phyloP scores from a whole-genome alignment of 2,329 filamentous ascomycete species.

The Berkeleyomyces rouxiae region DNA sequence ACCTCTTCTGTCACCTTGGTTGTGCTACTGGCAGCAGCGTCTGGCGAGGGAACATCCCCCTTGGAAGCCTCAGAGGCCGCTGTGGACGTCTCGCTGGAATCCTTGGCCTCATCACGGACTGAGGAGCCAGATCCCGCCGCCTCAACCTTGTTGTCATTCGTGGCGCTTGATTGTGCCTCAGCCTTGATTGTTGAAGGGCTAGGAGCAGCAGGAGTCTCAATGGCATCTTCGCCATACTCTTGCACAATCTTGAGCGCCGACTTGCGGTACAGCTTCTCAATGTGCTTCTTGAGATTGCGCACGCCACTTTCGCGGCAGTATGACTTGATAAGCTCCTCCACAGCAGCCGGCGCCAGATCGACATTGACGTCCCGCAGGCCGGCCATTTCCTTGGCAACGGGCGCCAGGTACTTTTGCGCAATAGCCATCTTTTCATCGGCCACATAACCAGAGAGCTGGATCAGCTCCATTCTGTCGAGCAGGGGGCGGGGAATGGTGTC shows the following conservation, averaged over 20 bases:
- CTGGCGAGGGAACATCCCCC: slow-evolving; percentile 23
- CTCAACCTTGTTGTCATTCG: slow-evolving; percentile 23
- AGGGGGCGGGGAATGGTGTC: slow-evolving; percentile 92
- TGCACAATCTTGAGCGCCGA: slow-evolving; percentile 93
- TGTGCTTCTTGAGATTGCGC: slow-evolving; percentile 96
- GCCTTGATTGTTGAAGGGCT: slow-evolving; percentile 18
- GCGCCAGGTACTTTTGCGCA: slow-evolving; percentile 79
- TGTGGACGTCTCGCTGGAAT: slow-evolving; percentile 16
- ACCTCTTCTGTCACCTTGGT: slow-evolving; percentile 47
- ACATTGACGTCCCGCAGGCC: slow-evolving; percentile 85
- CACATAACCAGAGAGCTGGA: slow-evolving; percentile 89
- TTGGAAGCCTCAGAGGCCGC: slow-evolving; percentile 18
- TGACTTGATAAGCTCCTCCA: slow-evolving; percentile 93
- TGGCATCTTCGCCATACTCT: slow-evolving; percentile 75
- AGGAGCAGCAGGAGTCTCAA: slow-evolving; percentile 37
- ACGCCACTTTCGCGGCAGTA: slow-evolving; percentile 97
- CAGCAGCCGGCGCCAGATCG: slow-evolving; percentile 68
- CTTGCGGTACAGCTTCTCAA: slow-evolving; percentile 97
- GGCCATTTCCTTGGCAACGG: slow-evolving; percentile 84
- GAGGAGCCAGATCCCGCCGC: slow-evolving; percentile 15
- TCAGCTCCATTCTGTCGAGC: slow-evolving; percentile 94
- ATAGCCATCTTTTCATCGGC: slow-evolving; percentile 99
- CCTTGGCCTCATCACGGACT: slow-evolving; percentile 12
- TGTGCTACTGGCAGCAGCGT: slow-evolving; percentile 18
- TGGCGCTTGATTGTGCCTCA: slow-evolving; percentile 6